Percentiles rank a stretch among this genome's conserved stretches.
Conservation (phyloP, 2,329 filamentous ascomycete genomes). For the Periconia digitata region DNA sequence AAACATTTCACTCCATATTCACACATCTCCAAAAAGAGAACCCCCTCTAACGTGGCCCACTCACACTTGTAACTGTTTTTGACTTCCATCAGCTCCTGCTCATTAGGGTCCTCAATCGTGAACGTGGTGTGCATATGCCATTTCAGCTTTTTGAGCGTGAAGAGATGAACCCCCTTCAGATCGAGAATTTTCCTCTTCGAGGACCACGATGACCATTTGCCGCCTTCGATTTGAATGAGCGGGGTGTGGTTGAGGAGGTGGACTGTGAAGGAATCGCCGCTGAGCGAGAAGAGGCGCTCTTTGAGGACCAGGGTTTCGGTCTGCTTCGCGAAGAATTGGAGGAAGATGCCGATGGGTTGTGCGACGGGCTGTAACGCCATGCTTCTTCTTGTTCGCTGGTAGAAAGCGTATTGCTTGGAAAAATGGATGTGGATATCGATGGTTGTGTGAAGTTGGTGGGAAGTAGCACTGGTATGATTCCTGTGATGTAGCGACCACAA, state of each 20-base stretch:
- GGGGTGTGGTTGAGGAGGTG: conserved; percentile 56
- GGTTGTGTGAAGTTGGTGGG: not conserved
- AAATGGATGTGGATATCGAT: not conserved
- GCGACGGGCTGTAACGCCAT: conserved; percentile 15
- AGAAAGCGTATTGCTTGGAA: not conserved
- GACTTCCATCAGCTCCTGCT: conserved; percentile 56
- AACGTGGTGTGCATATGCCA: conserved; percentile 57
- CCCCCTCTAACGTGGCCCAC: conserved; percentile 35
- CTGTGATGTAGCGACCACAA: too few relatives aligned
- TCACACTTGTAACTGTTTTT: conserved; percentile 57
- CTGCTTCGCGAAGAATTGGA: conserved; percentile 26
- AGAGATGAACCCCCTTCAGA: conserved; percentile 56
- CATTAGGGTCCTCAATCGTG: conserved; percentile 50
- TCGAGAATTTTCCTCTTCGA: conserved; percentile 61
- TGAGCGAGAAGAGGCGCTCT: conserved; percentile 64
- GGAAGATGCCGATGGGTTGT: conserved; percentile 31
- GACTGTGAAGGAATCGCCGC: conserved; percentile 67
- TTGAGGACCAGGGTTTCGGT: conserved; percentile 57
- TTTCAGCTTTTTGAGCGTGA: conserved; percentile 59
- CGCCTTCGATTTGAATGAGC: conserved; percentile 59
- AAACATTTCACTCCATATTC: not conserved
- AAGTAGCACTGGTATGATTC: not conserved
- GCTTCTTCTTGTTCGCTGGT: not conserved
- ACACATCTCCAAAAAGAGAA: not conserved
- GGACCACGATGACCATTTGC: conserved; percentile 53